phyloP scores from a whole-genome alignment of 1,139 yeast genomes.

The Magnusiomyces ingens region DNA sequence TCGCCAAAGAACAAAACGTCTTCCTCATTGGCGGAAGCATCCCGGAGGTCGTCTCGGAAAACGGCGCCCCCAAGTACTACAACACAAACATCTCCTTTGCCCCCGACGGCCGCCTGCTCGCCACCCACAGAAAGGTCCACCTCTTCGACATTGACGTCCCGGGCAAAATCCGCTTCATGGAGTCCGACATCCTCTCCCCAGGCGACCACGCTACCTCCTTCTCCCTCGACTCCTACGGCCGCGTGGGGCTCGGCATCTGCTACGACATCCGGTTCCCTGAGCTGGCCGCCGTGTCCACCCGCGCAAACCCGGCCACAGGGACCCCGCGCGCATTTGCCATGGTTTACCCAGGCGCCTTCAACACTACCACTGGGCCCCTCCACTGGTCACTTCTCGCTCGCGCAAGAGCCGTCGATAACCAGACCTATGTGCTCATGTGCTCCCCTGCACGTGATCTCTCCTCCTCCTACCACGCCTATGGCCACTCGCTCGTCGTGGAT shows the following conservation, averaged over 20 bases:
- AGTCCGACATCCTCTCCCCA: conserved; percentile 64
- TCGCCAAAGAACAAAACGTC: conserved; percentile 58
- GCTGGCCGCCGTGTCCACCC: conserved; percentile 71
- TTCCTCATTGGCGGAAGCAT: conserved; percentile 84
- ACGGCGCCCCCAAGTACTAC: conserved; percentile 46
- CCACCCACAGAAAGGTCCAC: conserved; percentile 84
- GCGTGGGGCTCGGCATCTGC: conserved; percentile 83
- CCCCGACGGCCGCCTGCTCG: conserved; percentile 65
- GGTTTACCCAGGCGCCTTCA: conserved; percentile 94
- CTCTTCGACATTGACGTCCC: conserved; percentile 90
- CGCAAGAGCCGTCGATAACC: conserved; percentile 86
- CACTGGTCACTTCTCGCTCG: conserved; percentile 89
- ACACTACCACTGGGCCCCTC: conserved; percentile 90
- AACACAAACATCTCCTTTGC: conserved; percentile 78
- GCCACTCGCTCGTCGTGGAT: conserved; percentile 82
- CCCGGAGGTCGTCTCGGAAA: conserved; percentile 49
- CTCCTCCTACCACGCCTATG: conserved; percentile 80
- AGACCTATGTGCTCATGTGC: conserved; percentile 68
- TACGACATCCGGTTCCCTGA: conserved; percentile 93
- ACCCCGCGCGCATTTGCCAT: conserved; percentile 58
- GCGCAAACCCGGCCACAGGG: conserved; percentile 35
- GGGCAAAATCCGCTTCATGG: conserved; percentile 78
- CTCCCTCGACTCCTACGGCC: conserved; percentile 61
- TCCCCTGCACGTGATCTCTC: conserved; percentile 81
- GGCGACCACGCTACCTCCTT: conserved; percentile 79